phyloP scores from a whole-genome alignment of 73 alveolate genomes.

The Durusdinium trenchii region DNA sequence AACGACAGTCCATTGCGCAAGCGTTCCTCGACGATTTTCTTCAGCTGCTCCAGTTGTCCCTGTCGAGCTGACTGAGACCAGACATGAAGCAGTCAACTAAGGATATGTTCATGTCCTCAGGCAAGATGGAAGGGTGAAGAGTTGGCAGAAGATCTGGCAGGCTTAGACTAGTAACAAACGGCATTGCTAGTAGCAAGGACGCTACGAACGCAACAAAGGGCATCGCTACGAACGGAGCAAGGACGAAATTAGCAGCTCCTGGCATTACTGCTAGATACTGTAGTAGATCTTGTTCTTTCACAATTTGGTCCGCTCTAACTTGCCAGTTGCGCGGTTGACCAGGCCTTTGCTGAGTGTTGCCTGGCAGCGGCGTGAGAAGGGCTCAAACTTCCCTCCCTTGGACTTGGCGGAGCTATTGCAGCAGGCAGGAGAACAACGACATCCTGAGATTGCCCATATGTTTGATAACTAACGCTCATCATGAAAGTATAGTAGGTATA shows the following conservation, averaged over 20 bases:
- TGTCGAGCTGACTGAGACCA: background rate
- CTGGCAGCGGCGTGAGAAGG: conserved; percentile 6
- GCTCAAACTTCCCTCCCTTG: background rate
- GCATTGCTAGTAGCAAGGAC: background rate
- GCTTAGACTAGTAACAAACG: background rate
- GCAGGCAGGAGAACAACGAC: too few species aligned
- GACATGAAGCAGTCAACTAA: background rate
- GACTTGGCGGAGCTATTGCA: background rate
- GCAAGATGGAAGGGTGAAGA: background rate
- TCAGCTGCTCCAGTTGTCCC: background rate
- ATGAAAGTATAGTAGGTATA: too few species aligned
- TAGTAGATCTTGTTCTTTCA: background rate
- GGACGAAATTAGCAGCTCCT: too few species aligned
- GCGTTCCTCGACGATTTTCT: background rate
- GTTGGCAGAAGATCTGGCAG: background rate
- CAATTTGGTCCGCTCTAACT: background rate
- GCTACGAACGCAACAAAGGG: too few species aligned
- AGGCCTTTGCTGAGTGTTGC: conserved; percentile 42
- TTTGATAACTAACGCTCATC: too few species aligned
- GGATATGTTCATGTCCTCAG: conserved; percentile 1
- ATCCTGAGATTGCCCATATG: too few species aligned
- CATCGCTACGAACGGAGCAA: too few species aligned
- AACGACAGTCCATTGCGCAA: conserved; percentile 8
- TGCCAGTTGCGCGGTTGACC: too few species aligned
- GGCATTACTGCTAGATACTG: too few species aligned